Conservation (phyloP, 169 alveolate genomes). For the Miamiensis avidus region DNA sequence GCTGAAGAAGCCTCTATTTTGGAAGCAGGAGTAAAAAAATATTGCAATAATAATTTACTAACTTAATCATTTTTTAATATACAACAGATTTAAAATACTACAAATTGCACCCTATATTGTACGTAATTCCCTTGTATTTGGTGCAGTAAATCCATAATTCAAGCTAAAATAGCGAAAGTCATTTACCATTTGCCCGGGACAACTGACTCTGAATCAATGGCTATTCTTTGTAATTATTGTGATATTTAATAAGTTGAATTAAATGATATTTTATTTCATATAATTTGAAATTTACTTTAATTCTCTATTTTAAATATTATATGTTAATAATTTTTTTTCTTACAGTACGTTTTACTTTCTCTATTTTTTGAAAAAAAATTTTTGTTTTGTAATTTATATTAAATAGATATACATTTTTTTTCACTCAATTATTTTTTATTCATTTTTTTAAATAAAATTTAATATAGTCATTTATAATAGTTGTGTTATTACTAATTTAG, state of each 20-base stretch:
- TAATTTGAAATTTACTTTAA: not conserved
- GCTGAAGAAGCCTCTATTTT: conserved; percentile 87
- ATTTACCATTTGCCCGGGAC: not conserved
- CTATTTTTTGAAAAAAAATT: too few relatives aligned
- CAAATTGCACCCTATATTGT: conserved; percentile 68
- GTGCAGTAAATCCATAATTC: conserved; percentile 80
- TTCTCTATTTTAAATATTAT: too few relatives aligned
- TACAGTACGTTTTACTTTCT: too few relatives aligned
- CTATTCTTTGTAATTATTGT: too few relatives aligned
- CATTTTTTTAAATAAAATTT: too few relatives aligned
- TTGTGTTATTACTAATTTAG: too few relatives aligned
- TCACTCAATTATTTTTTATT: too few relatives aligned
- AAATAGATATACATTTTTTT: too few relatives aligned
- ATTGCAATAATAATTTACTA: not conserved
- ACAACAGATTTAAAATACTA: conserved; percentile 28
- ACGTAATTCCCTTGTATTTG: conserved; percentile 80
- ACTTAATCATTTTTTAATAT: too few relatives aligned
- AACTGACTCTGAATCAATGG: not conserved
- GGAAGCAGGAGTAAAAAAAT: conserved; percentile 74
- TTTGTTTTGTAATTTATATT: too few relatives aligned
- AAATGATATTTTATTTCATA: not conserved
- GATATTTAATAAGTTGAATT: not conserved
- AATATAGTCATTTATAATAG: too few relatives aligned
- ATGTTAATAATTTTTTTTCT: too few relatives aligned
- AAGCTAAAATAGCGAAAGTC: conserved; percentile 61